Base-by-base conservation (phyloP, 2,329 filamentous ascomycete genomes). In the Acephala macrosclerotiorum region DNA sequence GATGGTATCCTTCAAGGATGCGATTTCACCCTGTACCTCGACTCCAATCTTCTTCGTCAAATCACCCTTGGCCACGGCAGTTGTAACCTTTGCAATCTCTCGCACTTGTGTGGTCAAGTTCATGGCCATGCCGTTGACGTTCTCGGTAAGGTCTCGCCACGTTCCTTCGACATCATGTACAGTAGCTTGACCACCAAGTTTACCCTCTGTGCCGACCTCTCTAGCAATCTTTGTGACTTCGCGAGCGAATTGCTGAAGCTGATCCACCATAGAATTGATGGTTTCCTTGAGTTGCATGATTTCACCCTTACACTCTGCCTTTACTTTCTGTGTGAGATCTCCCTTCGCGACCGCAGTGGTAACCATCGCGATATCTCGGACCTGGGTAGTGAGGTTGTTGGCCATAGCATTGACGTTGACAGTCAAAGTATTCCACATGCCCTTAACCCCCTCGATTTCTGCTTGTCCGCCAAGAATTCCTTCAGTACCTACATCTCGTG, bases 231-330 rank as follows among this genome's bases (percentile, higher is more conserved):
- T 96, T 42, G 95, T 98, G 73, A 99, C 96, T 81, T 98, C 95
- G 76, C 94, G 92, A 11, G 96, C 96, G 77, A 98, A 98, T 76
- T 97, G 94, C 76, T 97, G 93, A 65, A 99, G 84, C 79, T 97
- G 96, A 78, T 97, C 96, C 71, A 99, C 95, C 95, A 99, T 99
- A 77, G 92, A 96, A 81, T 99, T 99, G 83, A 98, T 99, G 56
- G 96, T 98, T 66, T 94, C 94, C 81, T 99, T 99, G 76, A 99
- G 91, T 82, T 92, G 93, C 77, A 89, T 91, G 75, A 94, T 98
- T 84, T 95, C 96, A 79, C 91, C 96, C 82, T 90, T 91, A 80
- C 92, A 95, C 75, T 93, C 93, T 67, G 94, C 94, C 79, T 97
- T 93, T 45, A 99, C 95, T 79, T 97, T 97, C 79, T 97, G 95